Evolutionary conservation across 2,329 filamentous ascomycete genomes (phyloP).

Genomic region (Plenodomus biglobosus): DNA sequence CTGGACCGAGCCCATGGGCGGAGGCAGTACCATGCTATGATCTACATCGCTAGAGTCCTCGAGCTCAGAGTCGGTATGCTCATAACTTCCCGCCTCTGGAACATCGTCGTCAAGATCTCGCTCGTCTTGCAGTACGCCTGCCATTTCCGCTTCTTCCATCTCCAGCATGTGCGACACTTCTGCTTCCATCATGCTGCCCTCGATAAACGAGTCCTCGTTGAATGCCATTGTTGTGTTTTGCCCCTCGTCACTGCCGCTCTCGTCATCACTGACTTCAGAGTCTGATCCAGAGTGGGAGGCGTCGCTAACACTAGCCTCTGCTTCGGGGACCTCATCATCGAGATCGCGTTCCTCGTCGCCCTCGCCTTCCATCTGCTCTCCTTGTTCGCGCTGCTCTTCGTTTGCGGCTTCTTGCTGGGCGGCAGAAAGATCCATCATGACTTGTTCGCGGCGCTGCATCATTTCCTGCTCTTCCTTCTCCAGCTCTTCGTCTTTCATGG

Average conservation of each 20-base stretch:
- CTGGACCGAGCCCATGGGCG: slow-evolving; percentile 21
- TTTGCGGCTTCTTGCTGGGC: slow-evolving; percentile 52
- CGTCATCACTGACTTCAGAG: slow-evolving; percentile 40
- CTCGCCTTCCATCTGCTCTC: slow-evolving; percentile 44
- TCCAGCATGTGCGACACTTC: slow-evolving; percentile 44
- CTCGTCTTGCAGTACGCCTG: slow-evolving; percentile 51
- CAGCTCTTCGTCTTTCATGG: slow-evolving; percentile 83
- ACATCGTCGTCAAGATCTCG: slow-evolving; percentile 55
- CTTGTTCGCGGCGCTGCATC: slow-evolving; percentile 68
- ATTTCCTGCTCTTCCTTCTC: slow-evolving; percentile 86
- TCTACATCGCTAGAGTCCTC: slow-evolving; percentile 45
- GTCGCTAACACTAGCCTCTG: slow-evolving; percentile 37
- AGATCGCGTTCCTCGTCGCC: slow-evolving; percentile 42
- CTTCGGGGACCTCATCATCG: slow-evolving; percentile 45
- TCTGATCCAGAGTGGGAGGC: slow-evolving; percentile 9
- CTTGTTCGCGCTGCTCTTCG: slow-evolving; percentile 45
- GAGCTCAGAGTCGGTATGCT: slow-evolving; percentile 57
- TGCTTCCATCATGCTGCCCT: slow-evolving; percentile 47
- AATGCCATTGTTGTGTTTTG: slow-evolving; percentile 47
- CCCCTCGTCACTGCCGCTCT: slow-evolving; percentile 28
- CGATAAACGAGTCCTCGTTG: slow-evolving; percentile 53
- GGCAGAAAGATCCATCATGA: slow-evolving; percentile 70
- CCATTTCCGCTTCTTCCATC: slow-evolving; percentile 52
- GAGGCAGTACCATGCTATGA: slow-evolving; percentile 11
- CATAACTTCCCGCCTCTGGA: slow-evolving; percentile 56